Evolutionary conservation across 352 stramenopile genomes (phyloP).

Genomic region (Globisporangium perplexum): DNA sequence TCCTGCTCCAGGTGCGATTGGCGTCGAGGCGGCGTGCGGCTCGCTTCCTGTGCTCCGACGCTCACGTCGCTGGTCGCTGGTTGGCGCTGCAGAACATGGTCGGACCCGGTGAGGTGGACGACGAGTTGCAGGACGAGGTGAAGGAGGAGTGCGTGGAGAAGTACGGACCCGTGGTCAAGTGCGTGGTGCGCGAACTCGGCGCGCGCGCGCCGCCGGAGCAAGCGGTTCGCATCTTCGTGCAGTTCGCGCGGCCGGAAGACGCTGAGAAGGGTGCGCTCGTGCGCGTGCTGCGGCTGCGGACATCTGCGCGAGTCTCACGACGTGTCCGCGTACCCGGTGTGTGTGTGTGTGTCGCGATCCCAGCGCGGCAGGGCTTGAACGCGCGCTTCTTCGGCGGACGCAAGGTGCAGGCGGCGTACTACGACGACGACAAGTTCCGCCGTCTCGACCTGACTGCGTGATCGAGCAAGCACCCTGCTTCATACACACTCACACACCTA

Average conservation of each 20-base stretch:
- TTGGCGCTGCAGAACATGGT: slow-evolving; percentile 85
- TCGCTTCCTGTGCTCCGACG: background rate
- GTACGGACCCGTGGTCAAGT: slow-evolving; percentile 78
- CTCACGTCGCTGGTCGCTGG: background rate
- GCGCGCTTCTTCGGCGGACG: slow-evolving; percentile 87
- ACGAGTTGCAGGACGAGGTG: slow-evolving; percentile 83
- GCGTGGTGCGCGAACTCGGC: slow-evolving; percentile 66
- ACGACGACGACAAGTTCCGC: slow-evolving; percentile 77
- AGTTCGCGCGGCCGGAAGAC: slow-evolving; percentile 62
- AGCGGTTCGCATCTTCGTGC: slow-evolving; percentile 87
- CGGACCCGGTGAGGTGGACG: slow-evolving; percentile 83
- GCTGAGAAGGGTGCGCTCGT: slow-evolving; percentile 64
- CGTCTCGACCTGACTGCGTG: slow-evolving; percentile 47
- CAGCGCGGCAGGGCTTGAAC: slow-evolving; percentile 77
- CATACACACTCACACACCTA: background rate
- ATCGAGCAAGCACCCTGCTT: too few relatives aligned
- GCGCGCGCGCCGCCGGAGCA: slow-evolving; percentile 48
- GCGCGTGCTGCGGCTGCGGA: background rate
- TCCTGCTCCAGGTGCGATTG: slow-evolving; percentile 25
- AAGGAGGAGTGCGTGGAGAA: slow-evolving; percentile 81
- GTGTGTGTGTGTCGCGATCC: too few relatives aligned
- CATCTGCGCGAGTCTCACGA: background rate
- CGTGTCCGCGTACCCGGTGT: background rate
- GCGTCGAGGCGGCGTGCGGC: background rate
- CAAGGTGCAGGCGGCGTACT: slow-evolving; percentile 77